Evolutionary conservation across 306 rosid species (phyloP).

Genomic region (Carpinus fangiana): DNA sequence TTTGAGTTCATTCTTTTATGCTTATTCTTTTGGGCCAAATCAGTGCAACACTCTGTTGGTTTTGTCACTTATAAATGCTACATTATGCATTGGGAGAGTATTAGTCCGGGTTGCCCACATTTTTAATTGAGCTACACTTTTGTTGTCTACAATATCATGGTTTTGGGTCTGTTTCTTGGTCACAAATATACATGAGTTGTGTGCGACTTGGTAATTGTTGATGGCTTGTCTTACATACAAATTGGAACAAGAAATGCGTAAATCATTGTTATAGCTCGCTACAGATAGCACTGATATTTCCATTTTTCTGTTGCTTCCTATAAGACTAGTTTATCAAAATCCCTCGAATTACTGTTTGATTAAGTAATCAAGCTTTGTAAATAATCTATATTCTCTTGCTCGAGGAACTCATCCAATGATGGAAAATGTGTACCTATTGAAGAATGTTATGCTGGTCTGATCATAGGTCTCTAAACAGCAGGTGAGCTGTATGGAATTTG

Average conservation of each 20-base stretch:
- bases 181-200: not conserved
- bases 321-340: not conserved
- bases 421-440: too few species aligned
- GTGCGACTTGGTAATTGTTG: not conserved
- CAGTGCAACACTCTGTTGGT: not conserved
- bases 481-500: not conserved
- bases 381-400: not conserved
- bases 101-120: not conserved
- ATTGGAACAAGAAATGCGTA: constrained; percentile 2
- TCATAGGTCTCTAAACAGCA: not conserved
- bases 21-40: not conserved
- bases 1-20: not conserved
- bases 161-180: not conserved
- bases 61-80: not conserved
- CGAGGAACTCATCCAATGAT: not conserved
- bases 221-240: not conserved
- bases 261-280: not conserved
- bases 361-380: not conserved
- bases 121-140: not conserved
- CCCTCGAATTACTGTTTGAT: not conserved
- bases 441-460: not conserved
- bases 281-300: not conserved
- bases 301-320: not conserved
- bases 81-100: not conserved
- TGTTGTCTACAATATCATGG: not conserved